phyloP scores from a whole-genome alignment of 179 eudicot genomes.

The Actinidia arguta region DNA sequence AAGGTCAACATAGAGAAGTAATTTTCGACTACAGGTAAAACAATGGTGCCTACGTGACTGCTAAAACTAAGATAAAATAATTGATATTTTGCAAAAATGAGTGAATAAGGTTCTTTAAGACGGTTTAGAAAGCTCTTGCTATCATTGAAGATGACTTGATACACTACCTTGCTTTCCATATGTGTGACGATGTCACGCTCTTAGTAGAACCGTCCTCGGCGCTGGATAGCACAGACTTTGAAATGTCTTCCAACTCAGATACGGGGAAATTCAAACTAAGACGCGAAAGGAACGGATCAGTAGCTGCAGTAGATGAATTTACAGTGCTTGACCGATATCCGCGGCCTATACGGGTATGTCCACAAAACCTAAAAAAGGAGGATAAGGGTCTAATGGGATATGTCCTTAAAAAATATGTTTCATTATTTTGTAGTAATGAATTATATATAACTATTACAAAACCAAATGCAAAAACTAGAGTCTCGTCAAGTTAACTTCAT shows the following conservation, averaged over 20 bases:
- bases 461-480: too few species aligned
- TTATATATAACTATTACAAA: too few species aligned
- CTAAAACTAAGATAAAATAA: neutral
- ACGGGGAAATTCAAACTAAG: conserved; percentile 69
- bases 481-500: too few species aligned
- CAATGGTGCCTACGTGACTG: too few species aligned
- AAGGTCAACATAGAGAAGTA: too few species aligned
- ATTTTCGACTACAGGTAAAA: too few species aligned
- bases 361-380: too few species aligned
- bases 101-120: neutral
- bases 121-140: neutral
- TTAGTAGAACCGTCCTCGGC: conserved; percentile 56
- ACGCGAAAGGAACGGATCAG: conserved; percentile 81
- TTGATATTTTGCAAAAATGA: neutral
- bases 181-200: conserved; percentile 43
- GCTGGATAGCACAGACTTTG: conserved; percentile 59
- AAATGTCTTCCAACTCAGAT: conserved; percentile 73
- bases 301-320: conserved; percentile 34
- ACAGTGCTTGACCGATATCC: conserved; percentile 62
- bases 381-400: too few species aligned
- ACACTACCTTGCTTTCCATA: conserved; percentile 81
- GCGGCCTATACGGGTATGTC: neutral
- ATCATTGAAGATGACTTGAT: neutral
- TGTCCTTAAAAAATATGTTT: too few species aligned
- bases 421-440: too few species aligned